A percentile compares a stretch with the other conserved stretches of the same genome.
These are phyloP conservation scores for Xylaria sp. DNA, from an alignment of 2,329 filamentous ascomycete species.

Conservation along the genomic window DNA sequence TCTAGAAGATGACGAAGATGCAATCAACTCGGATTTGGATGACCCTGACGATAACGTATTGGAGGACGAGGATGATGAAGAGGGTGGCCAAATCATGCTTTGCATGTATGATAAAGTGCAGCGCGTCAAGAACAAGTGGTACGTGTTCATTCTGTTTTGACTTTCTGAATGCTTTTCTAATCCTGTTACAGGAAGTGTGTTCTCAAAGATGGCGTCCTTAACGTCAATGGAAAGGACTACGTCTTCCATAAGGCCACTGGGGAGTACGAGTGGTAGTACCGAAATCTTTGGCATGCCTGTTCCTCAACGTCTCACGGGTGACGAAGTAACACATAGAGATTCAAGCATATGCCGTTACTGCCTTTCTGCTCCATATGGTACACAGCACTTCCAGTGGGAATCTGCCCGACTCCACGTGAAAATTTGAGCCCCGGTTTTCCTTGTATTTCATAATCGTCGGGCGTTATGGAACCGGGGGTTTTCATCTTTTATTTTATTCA, in stretches of 20 bases:
- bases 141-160: constrained; percentile 37
- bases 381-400: not conserved
- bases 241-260: constrained; percentile 98
- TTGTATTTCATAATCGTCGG: not conserved
- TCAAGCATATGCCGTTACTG: not conserved
- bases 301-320: not conserved
- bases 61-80: constrained; percentile 87
- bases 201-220: constrained; percentile 94
- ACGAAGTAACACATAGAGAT: not conserved
- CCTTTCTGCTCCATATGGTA: not conserved
- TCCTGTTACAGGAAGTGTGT: constrained; percentile 79
- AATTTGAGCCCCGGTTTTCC: no score
- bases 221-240: constrained; percentile 92
- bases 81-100: constrained; percentile 89
- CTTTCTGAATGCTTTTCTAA: constrained; percentile 34
- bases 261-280: constrained; percentile 90
- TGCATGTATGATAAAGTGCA: constrained; percentile 99
- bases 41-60: constrained; percentile 86
- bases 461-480: constrained; percentile 1
- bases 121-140: constrained; percentile 98
- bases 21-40: constrained; percentile 97
- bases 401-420: no score
- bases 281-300: not conserved
- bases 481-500: no score
- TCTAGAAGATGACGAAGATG: constrained; percentile 74